These are phyloP conservation scores for Termitomyces sp. DNA, from an alignment of 768 basidiomycete genomes.

Conservation along the genomic window DNA sequence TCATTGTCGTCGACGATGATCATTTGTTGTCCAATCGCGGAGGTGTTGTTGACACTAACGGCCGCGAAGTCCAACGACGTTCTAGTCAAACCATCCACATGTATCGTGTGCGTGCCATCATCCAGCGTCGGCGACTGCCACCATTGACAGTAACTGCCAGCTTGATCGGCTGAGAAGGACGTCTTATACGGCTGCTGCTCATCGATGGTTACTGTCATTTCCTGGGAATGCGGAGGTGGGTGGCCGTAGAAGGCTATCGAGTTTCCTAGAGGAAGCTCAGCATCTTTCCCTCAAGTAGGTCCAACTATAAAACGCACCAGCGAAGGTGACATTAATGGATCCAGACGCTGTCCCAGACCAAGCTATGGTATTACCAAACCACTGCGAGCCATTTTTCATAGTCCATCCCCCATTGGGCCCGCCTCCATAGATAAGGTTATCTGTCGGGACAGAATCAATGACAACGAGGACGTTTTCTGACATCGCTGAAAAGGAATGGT, in stretches of 20 bases:
- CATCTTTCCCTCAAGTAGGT: not conserved
- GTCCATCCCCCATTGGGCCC: not conserved
- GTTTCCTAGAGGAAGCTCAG: not conserved
- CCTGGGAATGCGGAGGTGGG: not conserved
- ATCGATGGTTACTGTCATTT: slow-evolving; percentile 2
- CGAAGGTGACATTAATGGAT: not conserved
- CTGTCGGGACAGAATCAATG: not conserved
- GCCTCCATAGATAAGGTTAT: not conserved
- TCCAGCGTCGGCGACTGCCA: slow-evolving; percentile 1
- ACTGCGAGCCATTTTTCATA: not conserved
- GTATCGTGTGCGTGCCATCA: not conserved
- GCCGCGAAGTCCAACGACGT: slow-evolving; percentile 1
- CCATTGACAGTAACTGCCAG: slow-evolving; percentile 4
- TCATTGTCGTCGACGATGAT: slow-evolving; percentile 5
- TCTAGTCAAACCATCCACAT: not conserved
- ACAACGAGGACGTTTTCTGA: not conserved
- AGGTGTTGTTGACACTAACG: not conserved
- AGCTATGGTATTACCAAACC: not conserved
- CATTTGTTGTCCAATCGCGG: not conserved
- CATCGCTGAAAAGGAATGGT: not conserved
- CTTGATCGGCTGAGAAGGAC: not conserved
- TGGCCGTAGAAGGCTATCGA: not conserved
- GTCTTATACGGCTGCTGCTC: not conserved
- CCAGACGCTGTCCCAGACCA: not conserved
- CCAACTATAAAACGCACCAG: not conserved